Base-by-base conservation (phyloP, 1,139 yeast species). In the Geotrichum siamense region DNA sequence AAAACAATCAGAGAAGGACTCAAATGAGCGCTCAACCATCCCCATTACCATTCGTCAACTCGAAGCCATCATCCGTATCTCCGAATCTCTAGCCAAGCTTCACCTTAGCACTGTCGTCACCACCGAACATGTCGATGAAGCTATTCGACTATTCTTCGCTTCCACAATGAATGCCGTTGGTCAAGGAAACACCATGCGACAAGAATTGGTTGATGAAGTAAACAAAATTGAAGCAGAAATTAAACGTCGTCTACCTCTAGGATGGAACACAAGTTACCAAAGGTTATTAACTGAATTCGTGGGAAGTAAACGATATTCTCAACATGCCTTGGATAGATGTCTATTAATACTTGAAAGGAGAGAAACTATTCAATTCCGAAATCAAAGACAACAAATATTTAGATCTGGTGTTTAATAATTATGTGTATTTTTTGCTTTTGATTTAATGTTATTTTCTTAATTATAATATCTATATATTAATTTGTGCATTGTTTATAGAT, bases 101-200 rank as follows among this genome's bases (percentile, higher is more conserved):
- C 79, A 81, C 47, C 70, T 93, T 45, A 74, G 82, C 8, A 93
- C 96, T 1, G 74, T 87, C 17, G 97, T 96, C 2, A 76, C 79
- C 2, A 93, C 79, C 54, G 82, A 78, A 51, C 97, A 93, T 59
- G 98, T 91, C 13, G 93, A 86, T 58, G 98, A 93, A 63, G 97
- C 97, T 0, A 84, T 93, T 51, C 71, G 99, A 56, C 68, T 93
- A 49, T 93, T 93, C 65, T 84, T 86, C 49, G 96, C 98, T 0
- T 91, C 98, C 1, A 93, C 99, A 0, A 87, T 93, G 95, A 91
- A 87, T 60, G 98, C 98, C 0, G 95, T 93, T 13, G 84, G 83
- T 32, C 93, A 85, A 63, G 94, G 87, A 47, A 79, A 79, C 34
- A 72, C 70, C 19, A 62, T 68, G 58, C 64, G 74, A 47, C 59